Percentiles rank a stretch among this genome's conserved stretches.
These are phyloP conservation scores for Cystobasidiaceae sp. DNA, from an alignment of 1,284 basidiomycete species.

Conservation along the genomic window DNA sequence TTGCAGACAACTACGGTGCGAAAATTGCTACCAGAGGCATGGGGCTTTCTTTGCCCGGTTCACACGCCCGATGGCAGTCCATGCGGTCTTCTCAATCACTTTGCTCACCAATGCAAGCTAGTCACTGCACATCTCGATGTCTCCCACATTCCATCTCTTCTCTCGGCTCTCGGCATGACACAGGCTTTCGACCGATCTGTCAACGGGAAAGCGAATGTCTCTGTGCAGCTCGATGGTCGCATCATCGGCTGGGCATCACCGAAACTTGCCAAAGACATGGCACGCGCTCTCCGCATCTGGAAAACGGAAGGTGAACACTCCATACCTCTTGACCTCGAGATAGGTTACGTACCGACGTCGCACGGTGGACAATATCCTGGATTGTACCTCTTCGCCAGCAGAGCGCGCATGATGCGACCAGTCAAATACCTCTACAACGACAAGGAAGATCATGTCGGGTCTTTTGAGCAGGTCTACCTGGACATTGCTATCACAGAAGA, in stretches of 20 bases:
- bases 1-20: slow-evolving; percentile 98
- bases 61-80: slow-evolving; percentile 98
- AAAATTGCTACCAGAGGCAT: slow-evolving; percentile 94
- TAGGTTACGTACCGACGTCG: slow-evolving; percentile 83
- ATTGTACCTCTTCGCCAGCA: slow-evolving; percentile 83
- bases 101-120: slow-evolving; percentile 89
- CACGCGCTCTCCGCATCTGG: slow-evolving; percentile 79
- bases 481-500: slow-evolving; percentile 88
- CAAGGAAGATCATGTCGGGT: slow-evolving; percentile 81
- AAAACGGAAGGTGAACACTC: slow-evolving; percentile 83
- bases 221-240: slow-evolving; percentile 88
- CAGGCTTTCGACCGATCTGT: slow-evolving; percentile 70
- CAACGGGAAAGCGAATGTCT: slow-evolving; percentile 73
- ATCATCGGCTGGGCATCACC: slow-evolving; percentile 93
- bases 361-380: slow-evolving; percentile 96
- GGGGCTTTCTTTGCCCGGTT: slow-evolving; percentile 98
- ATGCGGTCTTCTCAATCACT: slow-evolving; percentile 95
- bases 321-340: slow-evolving; percentile 89
- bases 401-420: slow-evolving; percentile 95
- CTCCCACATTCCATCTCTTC: slow-evolving; percentile 71
- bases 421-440: slow-evolving; percentile 87
- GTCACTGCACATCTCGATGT: slow-evolving; percentile 72
- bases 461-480: slow-evolving; percentile 99
- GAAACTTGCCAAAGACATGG: slow-evolving; percentile 69
- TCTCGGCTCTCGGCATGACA: slow-evolving; percentile 89